Evolutionary conservation across 352 stramenopile genomes (phyloP), one percentile per base, ranked within the genome.

Genomic region (Blastocystis sp.): DNA sequence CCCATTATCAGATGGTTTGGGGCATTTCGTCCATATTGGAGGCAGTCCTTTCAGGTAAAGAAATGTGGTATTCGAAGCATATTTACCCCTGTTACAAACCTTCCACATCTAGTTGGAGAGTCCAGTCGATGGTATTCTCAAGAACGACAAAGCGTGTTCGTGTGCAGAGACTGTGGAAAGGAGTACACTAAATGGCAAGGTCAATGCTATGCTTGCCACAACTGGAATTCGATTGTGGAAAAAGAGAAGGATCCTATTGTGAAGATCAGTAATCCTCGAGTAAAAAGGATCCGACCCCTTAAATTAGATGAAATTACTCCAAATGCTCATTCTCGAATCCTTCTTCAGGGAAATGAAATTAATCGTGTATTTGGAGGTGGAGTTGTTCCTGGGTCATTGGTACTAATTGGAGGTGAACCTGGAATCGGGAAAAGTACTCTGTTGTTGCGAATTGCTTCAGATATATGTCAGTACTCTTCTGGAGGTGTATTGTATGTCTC

Each of bases 311-410:
- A 76, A 27, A 78, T 89, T 22, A 62, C 2, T 58, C 59, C 66
- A 13, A 40, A 51, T 35, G 59, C 66, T 24, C 60, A 89, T 78
- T 79, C 60, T n/a, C 78, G 78, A 9, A 54, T 59, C 58, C 1
- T 1, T 19, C 51, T 89, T n/a, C 35, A 40, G 33, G 78, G 78
- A n/a, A 60, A 33, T 22, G 78, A 89, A 24, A 42, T 89, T 22
- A 89, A 89, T 33, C 78, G 78, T 7, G 56, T 89, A n/a, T 69
- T 89, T 78, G 78, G 78, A 58, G 78, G 78, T 17, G 78, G 78
- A 2, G 48, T 89, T 40, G 78, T 89, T 27, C 60, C 60, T 62
- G 78, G 78, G 24, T 89, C 78, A 6, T 35, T 89, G 33, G 62
- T 69, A 15, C 33, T 89, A 0, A 78, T 89, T 64, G 78, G 78